A percentile compares a stretch with the other conserved stretches of the same genome.
Conservation (phyloP, 1,139 yeast species). For the Yamadazyma friedrichii region DNA sequence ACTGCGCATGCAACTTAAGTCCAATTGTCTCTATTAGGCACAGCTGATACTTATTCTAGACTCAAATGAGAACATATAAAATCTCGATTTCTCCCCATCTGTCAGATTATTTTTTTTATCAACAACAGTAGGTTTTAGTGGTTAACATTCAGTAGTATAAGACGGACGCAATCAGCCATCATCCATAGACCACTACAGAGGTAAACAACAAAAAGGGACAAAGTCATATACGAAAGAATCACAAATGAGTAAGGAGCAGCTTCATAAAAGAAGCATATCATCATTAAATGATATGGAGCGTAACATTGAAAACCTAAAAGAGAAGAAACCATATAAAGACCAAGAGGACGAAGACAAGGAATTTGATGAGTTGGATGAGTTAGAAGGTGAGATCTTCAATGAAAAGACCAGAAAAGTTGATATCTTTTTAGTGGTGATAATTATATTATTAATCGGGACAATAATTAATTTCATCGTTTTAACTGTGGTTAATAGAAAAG, state of each 20-base stretch:
- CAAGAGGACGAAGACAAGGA: not conserved
- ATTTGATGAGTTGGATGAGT: conserved; percentile 1
- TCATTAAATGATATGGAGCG: conserved; percentile 6
- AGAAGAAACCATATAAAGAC: not conserved
- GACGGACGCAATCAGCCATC: too few species aligned
- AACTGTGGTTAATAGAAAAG: not conserved
- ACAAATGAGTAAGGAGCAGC: not conserved
- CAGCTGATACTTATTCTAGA: too few species aligned
- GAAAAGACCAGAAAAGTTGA: conserved; percentile 6
- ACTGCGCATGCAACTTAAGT: too few species aligned
- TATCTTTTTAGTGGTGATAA: conserved; percentile 9
- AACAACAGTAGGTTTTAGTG: too few species aligned
- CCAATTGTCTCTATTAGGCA: too few species aligned
- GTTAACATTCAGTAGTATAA: too few species aligned
- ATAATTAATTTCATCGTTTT: conserved; percentile 11
- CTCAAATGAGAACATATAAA: too few species aligned
- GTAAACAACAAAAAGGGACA: too few species aligned
- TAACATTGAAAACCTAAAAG: not conserved
- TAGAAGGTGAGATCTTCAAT: not conserved
- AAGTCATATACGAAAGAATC: too few species aligned
- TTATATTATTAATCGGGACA: conserved; percentile 12
- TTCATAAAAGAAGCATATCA: conserved; percentile 15
- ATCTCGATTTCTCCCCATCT: too few species aligned
- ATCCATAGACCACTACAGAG: too few species aligned
- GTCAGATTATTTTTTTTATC: too few species aligned